A percentile compares a stretch with the other conserved stretches of the same genome.
Evolutionary conservation across 2,329 filamentous ascomycete genomes (phyloP).

Genomic region (Beauveria brongniartii): DNA sequence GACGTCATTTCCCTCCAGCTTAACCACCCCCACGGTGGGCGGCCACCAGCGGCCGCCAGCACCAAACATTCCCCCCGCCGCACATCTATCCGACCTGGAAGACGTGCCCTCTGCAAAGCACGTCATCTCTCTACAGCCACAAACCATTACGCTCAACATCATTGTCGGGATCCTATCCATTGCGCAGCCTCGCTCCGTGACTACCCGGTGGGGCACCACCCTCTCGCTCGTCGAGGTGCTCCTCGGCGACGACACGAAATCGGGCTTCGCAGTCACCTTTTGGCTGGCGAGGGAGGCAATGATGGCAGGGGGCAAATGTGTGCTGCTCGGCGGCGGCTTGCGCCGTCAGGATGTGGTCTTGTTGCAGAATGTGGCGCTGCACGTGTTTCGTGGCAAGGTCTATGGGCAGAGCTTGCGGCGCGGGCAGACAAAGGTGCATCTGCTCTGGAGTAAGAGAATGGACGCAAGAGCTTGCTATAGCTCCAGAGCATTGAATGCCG

Average conservation of each 20-base stretch:
- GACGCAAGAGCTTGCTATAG: conserved; percentile 47
- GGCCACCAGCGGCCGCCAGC: conserved; percentile 14
- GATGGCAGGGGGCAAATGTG: conserved; percentile 17
- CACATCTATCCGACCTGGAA: conserved; percentile 46
- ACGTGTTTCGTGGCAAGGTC: conserved; percentile 66
- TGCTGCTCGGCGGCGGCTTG: conserved; percentile 34
- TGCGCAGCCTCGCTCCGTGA: conserved; percentile 57
- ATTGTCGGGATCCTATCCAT: conserved; percentile 73
- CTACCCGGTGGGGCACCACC: conserved; percentile 53
- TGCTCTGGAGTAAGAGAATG: conserved; percentile 47
- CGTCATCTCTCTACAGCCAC: conserved; percentile 60
- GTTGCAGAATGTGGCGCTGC: conserved; percentile 70
- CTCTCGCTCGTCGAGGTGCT: conserved; percentile 67
- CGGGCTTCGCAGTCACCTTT: conserved; percentile 75
- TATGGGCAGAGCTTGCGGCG: conserved; percentile 76
- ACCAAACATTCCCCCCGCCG: conserved; percentile 20
- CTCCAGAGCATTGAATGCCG: conserved; percentile 35
- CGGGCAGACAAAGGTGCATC: conserved; percentile 59
- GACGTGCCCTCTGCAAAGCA: conserved; percentile 61
- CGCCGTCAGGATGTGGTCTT: conserved; percentile 70
- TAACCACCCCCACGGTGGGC: conserved; percentile 13
- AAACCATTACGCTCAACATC: conserved; percentile 74
- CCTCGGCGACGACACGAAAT: conserved; percentile 76
- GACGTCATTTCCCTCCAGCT: conserved; percentile 27
- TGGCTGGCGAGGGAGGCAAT: conserved; percentile 54